Base-by-base conservation (phyloP, 371 early-diverging fungal species). In the Coemansia linderi region DNA sequence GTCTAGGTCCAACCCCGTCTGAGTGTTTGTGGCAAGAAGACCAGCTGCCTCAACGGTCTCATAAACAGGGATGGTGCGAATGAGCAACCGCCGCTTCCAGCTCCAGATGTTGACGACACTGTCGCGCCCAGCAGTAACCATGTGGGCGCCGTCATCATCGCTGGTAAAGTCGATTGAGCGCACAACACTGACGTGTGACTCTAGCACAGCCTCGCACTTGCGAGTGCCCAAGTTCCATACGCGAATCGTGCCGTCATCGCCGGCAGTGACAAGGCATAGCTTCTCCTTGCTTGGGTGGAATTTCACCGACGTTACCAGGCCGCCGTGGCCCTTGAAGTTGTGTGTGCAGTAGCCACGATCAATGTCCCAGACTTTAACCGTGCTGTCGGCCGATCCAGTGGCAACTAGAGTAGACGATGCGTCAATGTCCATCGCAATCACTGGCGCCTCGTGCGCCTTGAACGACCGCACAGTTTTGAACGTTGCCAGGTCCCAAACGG, bases 381-480 rank as follows among this genome's bases (percentile, higher is more conserved):
- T 90, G 71, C 90, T 90, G 82, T 98, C 99, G 0, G 99, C 96
- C n/a, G 93, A 94, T 48, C 97, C 99, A 0, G 96, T 96, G 5
- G 97, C 97, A 4, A 96, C 92, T 19, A 97, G 77, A 0, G 96
- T 94, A 0, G 94, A 93, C 0, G 93, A 87, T 1, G 84, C 74
- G 74, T 97, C 97, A 68, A 93, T 89, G 46, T 88, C 93, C 95
- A 97, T 95, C 5, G 89, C 87, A 68, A 98, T 88, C 29, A 97
- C 89, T 10, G 96, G 96, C 1, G 97, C 93, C 39, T 95, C 93
- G 73, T 96, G 96, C 0, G 91, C 94, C 81, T 92, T 94, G 73
- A 92, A 86, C 9, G 85, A 85, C 54, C 92, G 87, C 24, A 86
- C 67, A 22, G 86, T 76, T 60, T 85, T 84, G 64, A 90, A 92